These are phyloP conservation scores for Lentinula raphanica DNA, from an alignment of 768 basidiomycete genomes.

Conservation along the genomic window DNA sequence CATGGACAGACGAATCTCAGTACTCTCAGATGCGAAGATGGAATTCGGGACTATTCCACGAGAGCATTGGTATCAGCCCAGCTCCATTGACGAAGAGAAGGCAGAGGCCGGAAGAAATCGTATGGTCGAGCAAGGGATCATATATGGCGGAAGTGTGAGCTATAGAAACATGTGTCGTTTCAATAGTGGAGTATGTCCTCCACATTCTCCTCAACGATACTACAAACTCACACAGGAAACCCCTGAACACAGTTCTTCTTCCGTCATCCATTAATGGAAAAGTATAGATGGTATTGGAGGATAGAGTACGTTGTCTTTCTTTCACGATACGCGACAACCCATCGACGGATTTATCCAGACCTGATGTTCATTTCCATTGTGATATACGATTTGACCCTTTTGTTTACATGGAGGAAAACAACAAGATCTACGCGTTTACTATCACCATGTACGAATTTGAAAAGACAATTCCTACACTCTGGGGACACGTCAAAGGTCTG, in stretches of 20 bases:
- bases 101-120: constrained; percentile 30
- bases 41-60: constrained; percentile 53
- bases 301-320: neutral
- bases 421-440: constrained; percentile 75
- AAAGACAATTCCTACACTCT: constrained; percentile 74
- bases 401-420: constrained; percentile 64
- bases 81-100: constrained; percentile 65
- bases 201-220: constrained; percentile 21
- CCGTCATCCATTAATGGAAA: constrained; percentile 58
- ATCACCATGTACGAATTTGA: constrained; percentile 72
- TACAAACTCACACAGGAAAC: constrained; percentile 14
- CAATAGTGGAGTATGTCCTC: constrained; percentile 53
- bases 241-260: constrained; percentile 67
- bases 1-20: constrained; percentile 18
- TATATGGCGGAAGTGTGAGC: constrained; percentile 41
- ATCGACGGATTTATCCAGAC: constrained; percentile 35
- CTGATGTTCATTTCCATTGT: constrained; percentile 73
- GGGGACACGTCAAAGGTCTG: constrained; percentile 62
- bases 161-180: constrained; percentile 78
- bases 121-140: constrained; percentile 33
- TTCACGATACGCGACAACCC: constrained; percentile 4
- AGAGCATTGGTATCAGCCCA: constrained; percentile 68
- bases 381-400: constrained; percentile 68
- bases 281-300: constrained; percentile 78
- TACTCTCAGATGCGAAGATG: constrained; percentile 18